Evolutionary conservation across 2,329 filamentous ascomycete species (phyloP), one percentile per base, ranked within the genome.

Genomic region (Pseudophaeomoniella oleicola): DNA sequence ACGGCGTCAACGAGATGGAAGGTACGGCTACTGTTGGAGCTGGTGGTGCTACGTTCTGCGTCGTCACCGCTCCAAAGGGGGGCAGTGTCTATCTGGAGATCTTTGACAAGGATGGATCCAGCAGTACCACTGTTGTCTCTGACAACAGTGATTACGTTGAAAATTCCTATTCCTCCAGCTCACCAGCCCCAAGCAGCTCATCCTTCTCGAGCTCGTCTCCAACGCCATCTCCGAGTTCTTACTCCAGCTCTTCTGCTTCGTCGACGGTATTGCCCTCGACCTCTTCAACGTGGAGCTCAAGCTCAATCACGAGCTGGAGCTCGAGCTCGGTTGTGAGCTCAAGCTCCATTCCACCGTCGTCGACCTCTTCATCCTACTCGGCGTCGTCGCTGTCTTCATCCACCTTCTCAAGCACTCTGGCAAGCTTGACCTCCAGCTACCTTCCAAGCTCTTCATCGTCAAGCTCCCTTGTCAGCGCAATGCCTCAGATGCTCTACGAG

Each of bases 61-160:
- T 86, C 34, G 81, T 82, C 10, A 87, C 81, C 11, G 75, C 85
- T 12, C 65, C 75, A 31, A 70, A 71, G 46, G 81, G 81, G 16
- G 57, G 59, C 34, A 73, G 66, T 37, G 82, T 80, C 31, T 74
- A 73, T 48, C 73, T 87, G 44, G 71, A 83, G 16, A 71, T 82
- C 18, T 71, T 69, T 45, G 56, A 60, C n/a, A 47, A 51, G 30
- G 56, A 52, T 30, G 47, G 46, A 11, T 63, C 32, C 19, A 32
- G 34, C 16, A 17, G 18, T 16, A 13, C 13, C 17, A 16, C 14
- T 11, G 38, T 16, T 15, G 36, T 32, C 11, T 27, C 22, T 9
- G 34, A 19, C 18, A 36, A 39, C 19, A 40, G 36, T 27, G 43
- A 40, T 15, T 34, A n/a, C 19, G 22, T 27, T 5, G 13, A 37